Percentiles rank a stretch among this genome's conserved stretches.
phyloP scores from a whole-genome alignment of 345 rosid species.

The Brassica incana region DNA sequence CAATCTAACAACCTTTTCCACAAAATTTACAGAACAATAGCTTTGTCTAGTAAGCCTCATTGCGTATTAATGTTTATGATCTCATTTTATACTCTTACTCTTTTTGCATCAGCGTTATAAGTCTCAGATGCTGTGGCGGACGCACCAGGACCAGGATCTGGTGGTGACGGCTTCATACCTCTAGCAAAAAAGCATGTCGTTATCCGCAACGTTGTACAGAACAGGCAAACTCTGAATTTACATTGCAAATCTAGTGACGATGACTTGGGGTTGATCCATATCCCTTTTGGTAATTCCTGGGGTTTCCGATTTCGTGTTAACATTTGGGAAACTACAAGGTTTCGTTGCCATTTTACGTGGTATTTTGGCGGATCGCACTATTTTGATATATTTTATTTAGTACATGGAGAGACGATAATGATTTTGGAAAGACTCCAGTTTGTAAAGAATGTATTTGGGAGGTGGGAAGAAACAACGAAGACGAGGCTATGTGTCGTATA shows the following conservation, averaged over 20 bases:
- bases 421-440: not conserved
- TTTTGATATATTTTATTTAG: constrained; percentile 22
- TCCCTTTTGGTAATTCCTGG: not conserved
- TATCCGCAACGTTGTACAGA: not conserved
- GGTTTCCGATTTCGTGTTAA: constrained; percentile 23
- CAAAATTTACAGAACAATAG: not conserved
- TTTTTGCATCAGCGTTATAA: not conserved
- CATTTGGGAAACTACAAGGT: not conserved
- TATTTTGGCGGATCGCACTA: not conserved
- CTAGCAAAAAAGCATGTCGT: not conserved
- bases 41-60: not conserved
- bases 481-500: constrained; percentile 8
- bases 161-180: not conserved
- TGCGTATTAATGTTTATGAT: not conserved
- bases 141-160: not conserved
- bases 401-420: constrained; percentile 10
- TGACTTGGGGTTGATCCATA: not conserved
- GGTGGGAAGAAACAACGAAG: not conserved
- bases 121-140: not conserved
- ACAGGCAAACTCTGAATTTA: not conserved
- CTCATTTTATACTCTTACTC: not conserved
- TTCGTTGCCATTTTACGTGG: constrained; percentile 15
- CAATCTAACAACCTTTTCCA: not conserved
- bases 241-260: too few relatives aligned
- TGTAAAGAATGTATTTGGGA: constrained; percentile 25